A percentile compares a stretch with the other conserved stretches of the same genome.
phyloP scores from a whole-genome alignment of 768 basidiomycete species.

The Tricholoma saponaceum region DNA sequence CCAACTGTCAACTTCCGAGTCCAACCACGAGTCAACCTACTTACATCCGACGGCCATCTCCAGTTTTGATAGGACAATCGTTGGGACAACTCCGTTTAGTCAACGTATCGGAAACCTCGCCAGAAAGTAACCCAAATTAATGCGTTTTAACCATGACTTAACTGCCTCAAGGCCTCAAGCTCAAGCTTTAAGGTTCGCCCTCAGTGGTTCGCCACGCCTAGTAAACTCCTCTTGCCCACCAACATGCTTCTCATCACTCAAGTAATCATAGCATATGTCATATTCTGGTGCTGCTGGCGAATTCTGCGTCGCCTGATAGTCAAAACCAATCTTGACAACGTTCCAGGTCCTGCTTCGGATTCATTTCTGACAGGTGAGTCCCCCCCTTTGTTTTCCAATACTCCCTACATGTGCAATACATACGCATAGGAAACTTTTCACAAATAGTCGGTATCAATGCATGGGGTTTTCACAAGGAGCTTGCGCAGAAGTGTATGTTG shows the following conservation, averaged over 20 bases:
- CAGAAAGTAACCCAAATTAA: neutral
- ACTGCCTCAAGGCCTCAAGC: neutral
- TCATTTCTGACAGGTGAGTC: slow-evolving; percentile 26
- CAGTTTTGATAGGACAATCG: too few species aligned
- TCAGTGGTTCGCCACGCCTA: neutral
- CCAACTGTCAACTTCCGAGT: neutral
- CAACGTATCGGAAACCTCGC: too few species aligned
- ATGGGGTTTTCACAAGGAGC: neutral
- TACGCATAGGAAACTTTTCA: neutral
- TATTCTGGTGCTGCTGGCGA: slow-evolving; percentile 11
- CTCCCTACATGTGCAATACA: neutral
- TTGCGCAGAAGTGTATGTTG: neutral
- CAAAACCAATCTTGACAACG: slow-evolving; percentile 26
- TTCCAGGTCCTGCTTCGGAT: slow-evolving; percentile 26
- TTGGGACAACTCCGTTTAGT: too few species aligned
- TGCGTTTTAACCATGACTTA: neutral
- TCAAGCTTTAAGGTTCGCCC: neutral
- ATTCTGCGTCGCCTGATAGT: slow-evolving; percentile 10
- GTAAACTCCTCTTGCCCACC: neutral
- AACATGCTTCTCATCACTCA: slow-evolving; percentile 7
- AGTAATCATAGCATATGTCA: slow-evolving; percentile 5
- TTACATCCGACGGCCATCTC: too few species aligned
- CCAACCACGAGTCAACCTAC: neutral
- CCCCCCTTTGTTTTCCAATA: neutral
- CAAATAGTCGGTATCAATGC: neutral